These are phyloP conservation scores for Letharia columbiana DNA, from an alignment of 495 filamentous ascomycete genomes.

Conservation along the genomic window DNA sequence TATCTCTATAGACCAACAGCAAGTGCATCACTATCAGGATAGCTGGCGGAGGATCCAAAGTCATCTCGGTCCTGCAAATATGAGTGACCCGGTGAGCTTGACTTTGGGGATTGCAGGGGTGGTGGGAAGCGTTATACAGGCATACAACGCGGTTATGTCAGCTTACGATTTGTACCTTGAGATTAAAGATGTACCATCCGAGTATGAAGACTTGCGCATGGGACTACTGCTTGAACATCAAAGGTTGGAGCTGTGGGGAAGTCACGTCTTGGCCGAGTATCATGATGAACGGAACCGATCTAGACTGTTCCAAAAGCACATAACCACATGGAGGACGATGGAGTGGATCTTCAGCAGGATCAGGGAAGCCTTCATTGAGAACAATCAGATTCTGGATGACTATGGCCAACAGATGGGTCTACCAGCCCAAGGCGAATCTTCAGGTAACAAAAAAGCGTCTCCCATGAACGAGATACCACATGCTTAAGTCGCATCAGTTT, in stretches of 20 bases:
- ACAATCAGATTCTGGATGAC: conserved; percentile 20
- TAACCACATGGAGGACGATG: conserved; percentile 21
- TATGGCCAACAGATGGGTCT: conserved; percentile 15
- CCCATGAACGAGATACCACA: not conserved
- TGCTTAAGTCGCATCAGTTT: conserved; percentile 8
- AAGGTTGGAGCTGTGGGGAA: conserved; percentile 23
- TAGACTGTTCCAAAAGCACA: conserved; percentile 9
- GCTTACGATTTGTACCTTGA: conserved; percentile 25
- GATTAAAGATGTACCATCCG: conserved; percentile 22
- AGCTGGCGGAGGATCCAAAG: not conserved
- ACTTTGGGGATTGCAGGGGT: conserved; percentile 10
- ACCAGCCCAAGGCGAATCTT: conserved; percentile 14
- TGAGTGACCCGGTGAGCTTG: conserved; percentile 19
- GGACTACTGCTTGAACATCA: conserved; percentile 23
- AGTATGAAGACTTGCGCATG: conserved; percentile 23
- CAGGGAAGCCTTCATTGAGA: conserved; percentile 19
- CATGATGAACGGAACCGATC: conserved; percentile 1
- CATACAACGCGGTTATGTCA: conserved; percentile 17
- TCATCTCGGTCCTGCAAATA: not conserved
- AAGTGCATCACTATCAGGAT: not conserved
- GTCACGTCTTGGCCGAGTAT: conserved; percentile 19
- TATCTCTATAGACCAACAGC: not conserved
- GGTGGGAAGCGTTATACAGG: conserved; percentile 19
- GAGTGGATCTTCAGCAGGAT: conserved; percentile 23
- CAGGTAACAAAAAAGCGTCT: conserved; percentile 6